Evolutionary conservation across 2,329 filamentous ascomycete species (phyloP).

Genomic region (Myriosclerotinia curreyana): DNA sequence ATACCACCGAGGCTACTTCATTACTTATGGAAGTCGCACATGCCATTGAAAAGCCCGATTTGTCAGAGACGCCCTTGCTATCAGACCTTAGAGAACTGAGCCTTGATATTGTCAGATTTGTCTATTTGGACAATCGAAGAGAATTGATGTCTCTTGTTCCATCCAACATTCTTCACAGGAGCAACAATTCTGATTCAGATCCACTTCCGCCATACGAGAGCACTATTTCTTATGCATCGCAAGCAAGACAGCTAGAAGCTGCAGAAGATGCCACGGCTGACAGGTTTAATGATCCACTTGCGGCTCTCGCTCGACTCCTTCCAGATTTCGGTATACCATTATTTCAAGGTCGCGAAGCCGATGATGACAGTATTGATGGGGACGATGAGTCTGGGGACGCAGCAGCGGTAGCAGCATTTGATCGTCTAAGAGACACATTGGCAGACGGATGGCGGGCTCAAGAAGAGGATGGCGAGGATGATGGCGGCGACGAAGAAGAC

Average conservation of each 20-base stretch:
- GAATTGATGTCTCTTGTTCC: conserved; percentile 38
- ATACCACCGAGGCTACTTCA: conserved; percentile 61
- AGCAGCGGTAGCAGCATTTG: conserved; percentile 11
- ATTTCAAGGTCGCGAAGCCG: conserved; percentile 14
- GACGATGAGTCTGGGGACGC: conserved; percentile 11
- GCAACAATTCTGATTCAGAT: conserved; percentile 39
- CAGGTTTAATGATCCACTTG: conserved; percentile 33
- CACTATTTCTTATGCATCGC: conserved; percentile 35
- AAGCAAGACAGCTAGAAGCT: conserved; percentile 25
- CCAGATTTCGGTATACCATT: conserved; percentile 22
- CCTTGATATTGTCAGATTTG: conserved; percentile 37
- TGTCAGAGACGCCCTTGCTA: conserved; percentile 24
- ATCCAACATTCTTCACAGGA: conserved; percentile 33
- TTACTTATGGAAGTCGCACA: conserved; percentile 63
- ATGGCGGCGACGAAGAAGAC: conserved; percentile 2
- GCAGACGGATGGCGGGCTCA: not conserved
- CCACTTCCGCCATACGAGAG: conserved; percentile 39
- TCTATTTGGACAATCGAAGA: conserved; percentile 39
- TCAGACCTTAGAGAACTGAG: conserved; percentile 32
- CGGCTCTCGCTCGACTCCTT: conserved; percentile 32
- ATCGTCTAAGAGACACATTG: conserved; percentile 6
- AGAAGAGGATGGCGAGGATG: conserved; percentile 22
- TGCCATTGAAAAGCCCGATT: conserved; percentile 34
- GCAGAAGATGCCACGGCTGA: conserved; percentile 15
- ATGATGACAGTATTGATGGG: conserved; percentile 15